Conservation (phyloP, 2,329 filamentous ascomycete species). For the Ceratocystis variospora region DNA sequence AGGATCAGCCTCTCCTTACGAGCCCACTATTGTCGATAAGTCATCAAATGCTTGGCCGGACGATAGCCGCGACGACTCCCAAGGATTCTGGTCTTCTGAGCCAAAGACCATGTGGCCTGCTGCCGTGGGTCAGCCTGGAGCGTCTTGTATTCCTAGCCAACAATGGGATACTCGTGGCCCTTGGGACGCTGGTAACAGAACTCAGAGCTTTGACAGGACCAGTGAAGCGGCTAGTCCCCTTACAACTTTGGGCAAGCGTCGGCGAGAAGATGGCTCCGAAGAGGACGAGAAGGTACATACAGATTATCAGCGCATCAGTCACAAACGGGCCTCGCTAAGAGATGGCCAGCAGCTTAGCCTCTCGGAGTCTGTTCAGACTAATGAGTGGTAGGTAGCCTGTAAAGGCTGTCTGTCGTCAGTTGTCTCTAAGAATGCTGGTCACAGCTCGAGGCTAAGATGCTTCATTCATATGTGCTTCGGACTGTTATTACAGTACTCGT, state of each 20-base stretch:
- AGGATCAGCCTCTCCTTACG: conserved; percentile 14
- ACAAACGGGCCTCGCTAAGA: background rate
- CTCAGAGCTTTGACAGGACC: conserved; percentile 11
- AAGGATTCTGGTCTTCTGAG: conserved; percentile 12
- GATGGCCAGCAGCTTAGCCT: background rate
- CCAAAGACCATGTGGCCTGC: conserved; percentile 12
- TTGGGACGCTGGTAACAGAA: conserved; percentile 13
- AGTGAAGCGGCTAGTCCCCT: conserved; percentile 12
- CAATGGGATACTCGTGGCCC: conserved; percentile 10
- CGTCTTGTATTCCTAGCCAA: background rate
- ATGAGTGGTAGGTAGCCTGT: conserved; percentile 10
- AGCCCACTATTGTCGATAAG: conserved; percentile 17
- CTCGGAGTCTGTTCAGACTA: background rate
- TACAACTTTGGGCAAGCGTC: conserved; percentile 14
- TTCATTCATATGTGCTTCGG: background rate
- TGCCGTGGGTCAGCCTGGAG: background rate
- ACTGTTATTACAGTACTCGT: background rate
- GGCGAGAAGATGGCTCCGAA: conserved; percentile 14
- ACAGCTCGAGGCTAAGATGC: background rate
- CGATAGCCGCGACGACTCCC: conserved; percentile 4
- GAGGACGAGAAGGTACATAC: background rate
- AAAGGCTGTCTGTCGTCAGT: background rate
- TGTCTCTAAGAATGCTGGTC: background rate
- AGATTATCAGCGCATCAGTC: conserved; percentile 14
- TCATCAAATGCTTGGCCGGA: conserved; percentile 10